Percentiles rank a stretch among this genome's conserved stretches.
phyloP scores from a whole-genome alignment of 2,329 filamentous ascomycete species.

The Bipolaris sorokiniana region DNA sequence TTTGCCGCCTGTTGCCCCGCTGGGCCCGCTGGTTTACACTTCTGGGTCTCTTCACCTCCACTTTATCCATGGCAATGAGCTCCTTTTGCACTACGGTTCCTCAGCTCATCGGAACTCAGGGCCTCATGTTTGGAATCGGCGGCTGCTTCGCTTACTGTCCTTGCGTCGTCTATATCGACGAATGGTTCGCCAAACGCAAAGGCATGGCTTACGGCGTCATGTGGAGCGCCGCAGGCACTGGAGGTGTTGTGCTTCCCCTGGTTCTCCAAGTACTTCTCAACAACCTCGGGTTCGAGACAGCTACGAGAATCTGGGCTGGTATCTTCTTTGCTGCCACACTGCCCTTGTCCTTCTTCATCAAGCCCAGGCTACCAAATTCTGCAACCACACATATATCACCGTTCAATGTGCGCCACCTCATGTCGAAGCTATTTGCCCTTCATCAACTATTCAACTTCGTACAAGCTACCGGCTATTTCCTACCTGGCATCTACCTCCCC shows the following conservation, averaged over 20 bases:
- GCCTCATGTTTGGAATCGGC: constrained; percentile 48
- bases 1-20: constrained; percentile 19
- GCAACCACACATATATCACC: neutral
- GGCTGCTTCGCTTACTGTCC: constrained; percentile 57
- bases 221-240: constrained; percentile 54
- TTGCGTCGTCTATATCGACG: constrained; percentile 61
- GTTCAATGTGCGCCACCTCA: neutral
- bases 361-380: neutral
- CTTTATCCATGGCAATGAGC: neutral
- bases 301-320: constrained; percentile 49
- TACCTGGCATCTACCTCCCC: constrained; percentile 48
- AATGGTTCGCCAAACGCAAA: constrained; percentile 65
- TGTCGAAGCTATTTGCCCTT: neutral
- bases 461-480: constrained; percentile 48
- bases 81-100: constrained; percentile 38
- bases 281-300: constrained; percentile 48
- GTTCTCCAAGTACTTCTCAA: constrained; percentile 49
- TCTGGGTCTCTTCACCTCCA: neutral
- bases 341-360: neutral
- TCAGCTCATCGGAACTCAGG: constrained; percentile 47
- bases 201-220: constrained; percentile 68
- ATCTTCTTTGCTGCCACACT: neutral
- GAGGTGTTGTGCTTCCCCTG: constrained; percentile 54
- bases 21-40: constrained; percentile 17
- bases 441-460: constrained; percentile 44